These are phyloP conservation scores for Plasmodium coatneyi DNA, from an alignment of 169 alveolate genomes.

Conservation along the genomic window DNA sequence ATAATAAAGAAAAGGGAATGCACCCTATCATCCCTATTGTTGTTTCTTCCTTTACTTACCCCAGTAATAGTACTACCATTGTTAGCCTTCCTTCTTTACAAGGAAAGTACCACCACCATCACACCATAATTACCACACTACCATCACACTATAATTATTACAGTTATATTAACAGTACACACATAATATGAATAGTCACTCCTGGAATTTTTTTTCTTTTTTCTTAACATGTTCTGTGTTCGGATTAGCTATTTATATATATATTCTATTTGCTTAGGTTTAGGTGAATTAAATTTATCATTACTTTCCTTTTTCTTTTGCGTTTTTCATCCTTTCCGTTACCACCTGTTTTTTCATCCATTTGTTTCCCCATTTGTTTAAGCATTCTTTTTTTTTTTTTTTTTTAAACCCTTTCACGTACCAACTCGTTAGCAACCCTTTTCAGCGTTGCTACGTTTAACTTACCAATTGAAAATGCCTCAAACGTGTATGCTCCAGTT, in stretches of 20 bases:
- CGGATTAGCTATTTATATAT: background rate
- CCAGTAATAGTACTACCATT: too few species aligned
- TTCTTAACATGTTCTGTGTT: background rate
- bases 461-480: background rate
- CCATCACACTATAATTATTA: too few species aligned
- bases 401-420: background rate
- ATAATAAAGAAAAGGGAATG: too few species aligned
- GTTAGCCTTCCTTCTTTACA: too few species aligned
- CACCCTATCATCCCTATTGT: too few species aligned
- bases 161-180: too few species aligned
- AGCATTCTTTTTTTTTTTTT: background rate
- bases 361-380: too few species aligned
- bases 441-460: background rate
- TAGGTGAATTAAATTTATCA: constrained; percentile 11
- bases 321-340: background rate
- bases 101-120: too few species aligned
- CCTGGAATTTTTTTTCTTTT: too few species aligned
- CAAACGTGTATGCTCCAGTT: background rate
- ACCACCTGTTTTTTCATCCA: background rate
- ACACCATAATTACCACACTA: too few species aligned
- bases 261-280: background rate
- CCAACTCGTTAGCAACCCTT: background rate
- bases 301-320: background rate
- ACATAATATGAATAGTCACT: too few species aligned
- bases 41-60: too few species aligned